These are phyloP conservation scores for Ballota nigra DNA, from an alignment of 257 asterid species.

Conservation along the genomic window DNA sequence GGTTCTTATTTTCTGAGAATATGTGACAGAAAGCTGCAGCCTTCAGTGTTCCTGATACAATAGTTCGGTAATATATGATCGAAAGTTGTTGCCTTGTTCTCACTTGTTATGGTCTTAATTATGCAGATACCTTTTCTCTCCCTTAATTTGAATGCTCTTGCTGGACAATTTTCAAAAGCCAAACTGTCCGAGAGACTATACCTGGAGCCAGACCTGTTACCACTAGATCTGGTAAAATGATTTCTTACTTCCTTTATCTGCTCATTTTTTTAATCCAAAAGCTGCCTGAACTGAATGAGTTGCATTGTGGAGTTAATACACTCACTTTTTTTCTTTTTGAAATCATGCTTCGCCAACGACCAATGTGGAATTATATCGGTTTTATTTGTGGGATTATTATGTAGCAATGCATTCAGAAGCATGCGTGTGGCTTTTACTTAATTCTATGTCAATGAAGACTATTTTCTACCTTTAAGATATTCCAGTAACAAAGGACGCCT, in stretches of 20 bases:
- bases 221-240: constrained; percentile 56
- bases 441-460: neutral
- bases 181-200: constrained; percentile 71
- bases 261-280: neutral
- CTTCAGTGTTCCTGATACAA: neutral
- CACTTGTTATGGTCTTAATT: constrained; percentile 15
- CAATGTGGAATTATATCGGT: neutral
- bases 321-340: neutral
- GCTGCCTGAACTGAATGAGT: neutral
- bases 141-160: constrained; percentile 64
- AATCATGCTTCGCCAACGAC: neutral
- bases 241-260: neutral
- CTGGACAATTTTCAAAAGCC: constrained; percentile 71
- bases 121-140: constrained; percentile 83
- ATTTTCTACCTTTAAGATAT: neutral
- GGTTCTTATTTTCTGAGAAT: neutral
- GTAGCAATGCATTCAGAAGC: neutral
- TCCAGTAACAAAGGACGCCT: neutral
- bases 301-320: neutral
- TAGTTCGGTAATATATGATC: neutral
- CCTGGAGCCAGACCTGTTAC: constrained; percentile 59
- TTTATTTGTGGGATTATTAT: neutral
- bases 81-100: neutral
- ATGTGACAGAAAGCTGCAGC: neutral
- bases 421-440: neutral